These are phyloP conservation scores for Leccinum pallidistipes DNA, from an alignment of 1,284 basidiomycete species.

Conservation along the genomic window DNA sequence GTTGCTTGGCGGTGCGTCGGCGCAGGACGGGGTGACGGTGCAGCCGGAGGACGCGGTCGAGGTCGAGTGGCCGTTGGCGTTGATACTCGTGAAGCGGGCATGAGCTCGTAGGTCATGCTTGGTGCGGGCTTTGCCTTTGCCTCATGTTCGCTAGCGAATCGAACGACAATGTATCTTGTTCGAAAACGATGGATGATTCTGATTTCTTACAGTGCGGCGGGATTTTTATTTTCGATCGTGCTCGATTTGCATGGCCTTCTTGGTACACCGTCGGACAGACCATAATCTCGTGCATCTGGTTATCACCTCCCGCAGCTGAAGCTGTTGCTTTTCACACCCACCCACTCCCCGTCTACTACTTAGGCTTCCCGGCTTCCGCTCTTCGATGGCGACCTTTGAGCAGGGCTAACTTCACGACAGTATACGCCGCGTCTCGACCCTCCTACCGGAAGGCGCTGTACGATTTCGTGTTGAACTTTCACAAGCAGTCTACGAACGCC, in stretches of 20 bases:
- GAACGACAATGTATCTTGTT: not conserved
- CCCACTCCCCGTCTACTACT: not conserved
- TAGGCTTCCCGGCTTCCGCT: not conserved
- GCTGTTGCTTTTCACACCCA: not conserved
- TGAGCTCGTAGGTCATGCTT: not conserved
- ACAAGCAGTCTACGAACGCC: slow-evolving; percentile 40
- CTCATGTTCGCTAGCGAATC: not conserved
- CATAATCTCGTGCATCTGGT: too few relatives aligned
- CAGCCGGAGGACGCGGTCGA: slow-evolving; percentile 49
- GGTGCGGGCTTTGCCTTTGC: not conserved
- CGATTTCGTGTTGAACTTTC: slow-evolving; percentile 59
- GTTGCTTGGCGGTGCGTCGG: slow-evolving; percentile 44
- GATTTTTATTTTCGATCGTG: too few relatives aligned
- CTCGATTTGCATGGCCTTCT: too few relatives aligned
- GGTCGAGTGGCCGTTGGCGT: slow-evolving; percentile 75
- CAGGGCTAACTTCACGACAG: slow-evolving; percentile 39
- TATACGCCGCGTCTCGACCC: slow-evolving; percentile 61
- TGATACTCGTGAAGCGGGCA: slow-evolving; percentile 55
- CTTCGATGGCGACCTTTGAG: slow-evolving; percentile 15
- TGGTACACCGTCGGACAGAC: too few relatives aligned
- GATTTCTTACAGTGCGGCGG: not conserved
- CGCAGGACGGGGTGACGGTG: slow-evolving; percentile 34
- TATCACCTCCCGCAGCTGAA: too few relatives aligned
- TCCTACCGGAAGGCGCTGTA: slow-evolving; percentile 67
- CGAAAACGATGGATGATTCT: not conserved